Conservation (phyloP, 805 yeast genomes). For the Kuraishia ogatae region DNA sequence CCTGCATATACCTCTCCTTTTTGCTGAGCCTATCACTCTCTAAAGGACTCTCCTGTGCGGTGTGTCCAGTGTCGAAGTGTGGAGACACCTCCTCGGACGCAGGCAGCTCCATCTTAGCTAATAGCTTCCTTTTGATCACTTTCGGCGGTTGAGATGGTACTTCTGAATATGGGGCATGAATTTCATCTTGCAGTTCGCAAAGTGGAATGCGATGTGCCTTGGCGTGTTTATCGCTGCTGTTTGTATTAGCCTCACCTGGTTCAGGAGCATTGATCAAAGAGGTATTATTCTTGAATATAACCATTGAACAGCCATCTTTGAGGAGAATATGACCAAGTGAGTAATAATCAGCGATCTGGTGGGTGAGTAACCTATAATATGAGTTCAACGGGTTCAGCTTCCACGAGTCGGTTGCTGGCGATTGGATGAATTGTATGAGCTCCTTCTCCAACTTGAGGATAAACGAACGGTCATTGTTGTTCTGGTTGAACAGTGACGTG, state of each 20-base stretch:
- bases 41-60: slow-evolving; percentile 7
- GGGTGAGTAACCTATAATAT: slow-evolving; percentile 57
- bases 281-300: slow-evolving; percentile 27
- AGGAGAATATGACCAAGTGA: slow-evolving; percentile 46
- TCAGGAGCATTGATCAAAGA: slow-evolving; percentile 26
- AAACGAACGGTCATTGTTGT: slow-evolving; percentile 38
- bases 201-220: slow-evolving; percentile 21
- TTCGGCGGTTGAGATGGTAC: slow-evolving; percentile 1
- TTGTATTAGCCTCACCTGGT: slow-evolving; percentile 5
- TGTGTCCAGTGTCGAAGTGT: background rate
- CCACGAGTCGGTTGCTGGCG: slow-evolving; percentile 30
- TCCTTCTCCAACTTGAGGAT: slow-evolving; percentile 40
- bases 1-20: slow-evolving; percentile 32
- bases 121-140: background rate
- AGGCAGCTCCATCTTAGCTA: background rate
- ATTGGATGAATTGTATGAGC: slow-evolving; percentile 33
- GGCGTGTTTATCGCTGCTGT: background rate
- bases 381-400: slow-evolving; percentile 53
- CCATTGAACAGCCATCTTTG: slow-evolving; percentile 42
- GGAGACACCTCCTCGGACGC: background rate
- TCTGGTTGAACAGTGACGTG: slow-evolving; percentile 28
- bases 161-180: background rate
- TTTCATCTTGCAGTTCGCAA: slow-evolving; percentile 20
- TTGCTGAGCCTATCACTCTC: slow-evolving; percentile 28
- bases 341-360: slow-evolving; percentile 64